Conservation (phyloP, 176 grass and related monocot genomes). For the Puccinellia tenuiflora region DNA sequence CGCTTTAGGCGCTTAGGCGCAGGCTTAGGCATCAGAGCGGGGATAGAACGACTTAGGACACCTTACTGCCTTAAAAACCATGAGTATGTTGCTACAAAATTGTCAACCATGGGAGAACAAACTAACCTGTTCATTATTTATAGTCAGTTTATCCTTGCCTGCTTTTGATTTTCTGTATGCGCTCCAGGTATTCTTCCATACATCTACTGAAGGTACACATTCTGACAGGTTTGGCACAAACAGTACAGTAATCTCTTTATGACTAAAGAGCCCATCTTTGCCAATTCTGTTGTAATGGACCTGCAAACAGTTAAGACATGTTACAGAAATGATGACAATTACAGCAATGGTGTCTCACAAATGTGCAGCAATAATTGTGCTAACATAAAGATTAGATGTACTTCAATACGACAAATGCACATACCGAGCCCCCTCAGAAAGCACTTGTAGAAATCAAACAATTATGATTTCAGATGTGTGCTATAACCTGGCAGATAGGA, state of each 20-base stretch:
- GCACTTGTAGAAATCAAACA: neutral
- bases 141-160: constrained; percentile 35
- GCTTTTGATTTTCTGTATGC: constrained; percentile 39
- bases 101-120: neutral
- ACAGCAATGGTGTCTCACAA: neutral
- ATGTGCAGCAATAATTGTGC: neutral
- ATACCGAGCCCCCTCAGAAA: neutral
- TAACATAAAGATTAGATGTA: neutral
- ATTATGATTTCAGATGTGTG: neutral
- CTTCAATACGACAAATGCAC: neutral
- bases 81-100: neutral
- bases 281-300: constrained; percentile 68
- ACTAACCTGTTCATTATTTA: constrained; percentile 46
- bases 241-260: constrained; percentile 59
- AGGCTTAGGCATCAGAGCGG: too few relatives aligned
- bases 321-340: neutral
- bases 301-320: constrained; percentile 13
- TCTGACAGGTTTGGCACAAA: constrained; percentile 59
- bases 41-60: too few relatives aligned
- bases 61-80: too few relatives aligned
- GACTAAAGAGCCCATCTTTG: constrained; percentile 55
- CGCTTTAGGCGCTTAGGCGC: too few relatives aligned
- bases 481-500: neutral
- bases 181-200: constrained; percentile 54
- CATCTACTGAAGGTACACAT: constrained; percentile 49